phyloP scores from a whole-genome alignment of 495 filamentous ascomycete species.

The Neurospora sp. region DNA sequence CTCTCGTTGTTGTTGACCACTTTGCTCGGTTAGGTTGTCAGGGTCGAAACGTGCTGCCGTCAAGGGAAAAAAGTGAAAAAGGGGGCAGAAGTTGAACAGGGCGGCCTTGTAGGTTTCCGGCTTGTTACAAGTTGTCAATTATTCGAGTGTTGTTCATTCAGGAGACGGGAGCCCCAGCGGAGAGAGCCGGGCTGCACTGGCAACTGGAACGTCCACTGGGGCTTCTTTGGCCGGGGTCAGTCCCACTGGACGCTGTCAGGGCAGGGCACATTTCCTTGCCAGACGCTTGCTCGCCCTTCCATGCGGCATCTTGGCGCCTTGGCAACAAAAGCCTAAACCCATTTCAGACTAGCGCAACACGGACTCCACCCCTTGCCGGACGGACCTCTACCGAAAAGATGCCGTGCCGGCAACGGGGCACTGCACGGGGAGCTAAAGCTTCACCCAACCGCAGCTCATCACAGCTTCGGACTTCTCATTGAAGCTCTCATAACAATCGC shows the following conservation, averaged over 20 bases:
- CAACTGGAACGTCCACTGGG: background rate
- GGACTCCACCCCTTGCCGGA: background rate
- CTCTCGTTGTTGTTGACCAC: background rate
- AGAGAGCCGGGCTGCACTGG: background rate
- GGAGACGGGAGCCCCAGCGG: constrained; percentile 6
- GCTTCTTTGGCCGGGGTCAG: background rate
- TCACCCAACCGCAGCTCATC: background rate
- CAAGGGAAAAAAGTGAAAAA: background rate
- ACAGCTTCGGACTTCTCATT: background rate
- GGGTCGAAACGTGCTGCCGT: background rate
- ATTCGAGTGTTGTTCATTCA: constrained; percentile 13
- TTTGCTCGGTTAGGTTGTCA: background rate
- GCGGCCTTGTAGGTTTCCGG: background rate
- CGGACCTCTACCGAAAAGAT: constrained; percentile 11
- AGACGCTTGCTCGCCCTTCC: constrained; percentile 5
- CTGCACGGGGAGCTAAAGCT: constrained; percentile 4
- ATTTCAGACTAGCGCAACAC: constrained; percentile 2
- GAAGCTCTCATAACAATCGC: background rate
- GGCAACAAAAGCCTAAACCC: constrained; percentile 5
- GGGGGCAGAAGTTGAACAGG: background rate
- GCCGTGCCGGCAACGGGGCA: constrained; percentile 13
- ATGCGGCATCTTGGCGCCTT: constrained; percentile 20
- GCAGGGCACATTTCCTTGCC: constrained; percentile 14
- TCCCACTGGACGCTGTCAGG: background rate
- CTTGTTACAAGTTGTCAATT: constrained; percentile 4